Conservation (phyloP, 208 protist species). For the Giardia muris region DNA sequence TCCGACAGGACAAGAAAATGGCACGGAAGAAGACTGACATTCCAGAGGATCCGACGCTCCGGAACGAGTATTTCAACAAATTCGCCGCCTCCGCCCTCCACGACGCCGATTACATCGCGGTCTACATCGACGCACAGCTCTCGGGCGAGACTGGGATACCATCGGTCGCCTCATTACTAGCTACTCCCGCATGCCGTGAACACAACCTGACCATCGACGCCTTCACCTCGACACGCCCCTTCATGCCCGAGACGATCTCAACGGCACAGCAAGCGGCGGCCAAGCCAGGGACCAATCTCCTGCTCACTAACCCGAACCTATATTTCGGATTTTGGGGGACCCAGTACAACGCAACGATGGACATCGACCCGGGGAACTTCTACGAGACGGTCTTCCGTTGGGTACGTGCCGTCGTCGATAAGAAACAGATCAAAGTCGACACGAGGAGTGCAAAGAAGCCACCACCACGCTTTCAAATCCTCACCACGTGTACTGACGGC, state of each 20-base stretch:
- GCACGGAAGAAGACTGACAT: slow-evolving; percentile 18
- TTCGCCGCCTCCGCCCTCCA: slow-evolving; percentile 1
- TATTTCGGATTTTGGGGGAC: slow-evolving; percentile 19
- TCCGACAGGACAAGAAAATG: neutral
- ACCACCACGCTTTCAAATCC: neutral
- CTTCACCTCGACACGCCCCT: neutral
- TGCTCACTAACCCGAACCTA: neutral
- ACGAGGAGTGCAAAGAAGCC: neutral
- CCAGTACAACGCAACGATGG: neutral
- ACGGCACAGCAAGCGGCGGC: neutral
- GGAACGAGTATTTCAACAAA: slow-evolving; percentile 14
- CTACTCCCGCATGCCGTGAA: neutral
- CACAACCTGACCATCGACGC: neutral
- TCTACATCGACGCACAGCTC: slow-evolving; percentile 6
- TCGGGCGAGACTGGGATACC: slow-evolving; percentile 5
- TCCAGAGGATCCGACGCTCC: neutral
- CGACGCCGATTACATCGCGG: neutral
- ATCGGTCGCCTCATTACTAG: neutral
- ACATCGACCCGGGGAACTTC: neutral
- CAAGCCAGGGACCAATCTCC: neutral
- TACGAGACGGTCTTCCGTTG: neutral
- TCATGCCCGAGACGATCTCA: neutral
- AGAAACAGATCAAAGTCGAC: neutral
- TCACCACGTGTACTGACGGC: neutral
- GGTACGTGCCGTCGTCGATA: neutral